Base-by-base conservation (phyloP, 305 asterid genomes). In the Rubia tinctorum region DNA sequence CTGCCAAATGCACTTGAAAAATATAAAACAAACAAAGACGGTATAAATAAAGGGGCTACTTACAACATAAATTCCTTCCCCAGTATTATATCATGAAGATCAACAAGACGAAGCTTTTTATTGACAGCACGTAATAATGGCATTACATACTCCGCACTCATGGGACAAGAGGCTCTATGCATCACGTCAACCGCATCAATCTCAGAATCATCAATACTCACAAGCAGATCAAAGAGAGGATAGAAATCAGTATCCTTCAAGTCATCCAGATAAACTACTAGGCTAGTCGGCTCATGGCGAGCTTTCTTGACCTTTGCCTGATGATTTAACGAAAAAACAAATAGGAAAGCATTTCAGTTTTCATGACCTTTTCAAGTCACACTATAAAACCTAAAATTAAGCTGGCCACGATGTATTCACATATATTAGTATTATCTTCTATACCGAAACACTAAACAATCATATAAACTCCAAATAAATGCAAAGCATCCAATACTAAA, bases 31-130 rank as follows among this genome's bases (percentile, higher is more conserved):
- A 40, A 42, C 12, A 8, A 20, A 22, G 37, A 63, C 25, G 14
- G 59, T 14, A 18, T 2, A 20, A 59, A 20, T 65, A 79, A 76
- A 71, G 43, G 56, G 59, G 55, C 68, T 59, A 80, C 98, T 27
- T 90, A 93, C 98, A 86, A 78, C 84, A 91, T 83, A 84, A 87
- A 88, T 76, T 88, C 91, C 87, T 87, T 90, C 75, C 97, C 96
- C 68, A 91, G 87, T 66, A 88, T 82, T 78, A 79, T 79, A 85
- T 93, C 98, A 66, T 87, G 82, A 80, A 93, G 84, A 90, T 93
- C 96, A 77, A 93, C 96, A 74, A 84, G 82, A 80, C 94, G 88
- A 75, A 93, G 96, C 90, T 93, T 93, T 76, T 81, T 74, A 79
- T 82, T 78, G 77, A 89, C 83, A 71, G 91, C 89, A 73, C 85